Evolutionary conservation across 2,329 filamentous ascomycete species (phyloP).

Genomic region (Neopestalotiopsis rosae): DNA sequence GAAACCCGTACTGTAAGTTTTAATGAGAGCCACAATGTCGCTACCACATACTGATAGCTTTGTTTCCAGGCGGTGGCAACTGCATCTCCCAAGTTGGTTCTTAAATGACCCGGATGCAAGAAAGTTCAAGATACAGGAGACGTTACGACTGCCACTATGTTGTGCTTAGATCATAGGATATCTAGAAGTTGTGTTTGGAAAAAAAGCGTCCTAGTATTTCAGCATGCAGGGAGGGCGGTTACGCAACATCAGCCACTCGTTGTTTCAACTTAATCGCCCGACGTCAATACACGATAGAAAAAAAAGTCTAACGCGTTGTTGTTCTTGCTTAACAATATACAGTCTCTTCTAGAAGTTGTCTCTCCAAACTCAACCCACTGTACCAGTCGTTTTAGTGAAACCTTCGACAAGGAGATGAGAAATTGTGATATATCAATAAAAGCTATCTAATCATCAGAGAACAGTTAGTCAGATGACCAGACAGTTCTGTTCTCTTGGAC

Average conservation of each 20-base stretch:
- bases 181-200: neutral
- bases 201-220: neutral
- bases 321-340: too few species aligned
- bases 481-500: neutral
- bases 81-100: slow-evolving; percentile 19
- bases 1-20: slow-evolving; percentile 22
- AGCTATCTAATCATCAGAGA: too few species aligned
- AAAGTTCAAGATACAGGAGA: neutral
- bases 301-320: too few species aligned
- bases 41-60: neutral
- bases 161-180: neutral
- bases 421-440: too few species aligned
- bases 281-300: neutral
- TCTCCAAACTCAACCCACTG: too few species aligned
- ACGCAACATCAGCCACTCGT: neutral
- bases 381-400: too few species aligned
- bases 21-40: neutral
- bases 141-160: neutral
- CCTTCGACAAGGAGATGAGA: too few species aligned
- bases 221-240: neutral
- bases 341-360: too few species aligned
- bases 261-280: neutral
- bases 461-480: neutral
- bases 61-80: slow-evolving; percentile 18
- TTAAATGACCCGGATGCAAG: neutral